Evolutionary conservation across 805 yeast species (phyloP), one percentile per base, ranked within the genome.

Genomic region (Metschnikowia hibisci): DNA sequence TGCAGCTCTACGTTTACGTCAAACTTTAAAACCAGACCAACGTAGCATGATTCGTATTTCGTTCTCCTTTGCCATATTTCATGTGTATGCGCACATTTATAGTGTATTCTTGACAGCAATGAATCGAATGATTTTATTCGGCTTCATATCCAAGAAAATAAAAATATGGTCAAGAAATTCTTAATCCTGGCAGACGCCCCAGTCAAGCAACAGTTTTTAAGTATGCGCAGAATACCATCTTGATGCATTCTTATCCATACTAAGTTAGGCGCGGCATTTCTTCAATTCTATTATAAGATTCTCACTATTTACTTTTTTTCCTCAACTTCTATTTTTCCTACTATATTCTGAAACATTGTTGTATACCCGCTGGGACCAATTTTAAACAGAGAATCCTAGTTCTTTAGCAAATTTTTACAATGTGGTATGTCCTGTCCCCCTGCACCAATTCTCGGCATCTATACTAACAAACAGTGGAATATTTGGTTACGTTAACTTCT

Each of bases 401-500:
- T 16, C 27, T 35, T 13, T 5, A 32, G 12, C 20, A 23, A 13
- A 12, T 16, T n/a, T 22, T 20, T 20, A 37, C 13, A 20, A 50
- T 50, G 54, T 50, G 52, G 54, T 48, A 50, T 27, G 52, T 50
- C 29, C 11, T 14, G 3, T n/a, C 16, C 9, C 11, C 9, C 8
- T 6, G 15, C 11, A 9, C 15, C 28, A 14, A 13, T 23, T 14
- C 14, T 15, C n/a, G 16, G 20, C 40, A 15, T 15, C 34, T 10
- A 20, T 51, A 52, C 60, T 56, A 56, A 51, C 56, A 16, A 20
- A 25, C 44, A 65, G 99, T 80, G 99, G 99, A 65, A 93, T 93
- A 64, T 93, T 93, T 68, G 99, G 99, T 54, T 93, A 93, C 70
- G 90, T 93, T 56, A 93, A 93, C 77, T 93, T 87, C 66, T 77